Evolutionary conservation across 805 yeast genomes (phyloP), one percentile per base, ranked within the genome.

Genomic region (Pichia rugopelliculosa): DNA sequence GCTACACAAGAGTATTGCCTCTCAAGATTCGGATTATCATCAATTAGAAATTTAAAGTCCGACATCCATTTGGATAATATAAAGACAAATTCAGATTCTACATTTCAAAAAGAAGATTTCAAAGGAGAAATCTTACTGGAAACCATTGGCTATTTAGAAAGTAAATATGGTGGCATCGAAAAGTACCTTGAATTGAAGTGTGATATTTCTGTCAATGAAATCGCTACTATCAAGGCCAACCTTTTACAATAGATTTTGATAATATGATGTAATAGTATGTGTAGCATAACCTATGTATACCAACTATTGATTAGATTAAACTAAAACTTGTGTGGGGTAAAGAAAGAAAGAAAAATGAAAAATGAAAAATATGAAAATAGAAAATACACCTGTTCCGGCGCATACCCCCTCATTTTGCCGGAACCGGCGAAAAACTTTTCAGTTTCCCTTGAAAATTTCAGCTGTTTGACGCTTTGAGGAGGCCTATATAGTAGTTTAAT

Each of bases 1-100:
- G 71, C 87, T 36, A 79, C 87, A 1, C 74, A 80, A 53, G 96
- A 87, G 58, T 88, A 86, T 58, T 93, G 84, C 59, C 66, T 87
- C 56, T 84, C 95, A 1, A 71, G 82, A 0, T 60, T 74, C 41
- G 95, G 95, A 0, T 65, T 84, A 44, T 55, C 53, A 42, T 80
- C 84, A 2, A 78, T 76, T 43, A 30, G n/a, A n/a, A n/a, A n/a
- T n/a, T n/a, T 9, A 69, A 71, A 48, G 67, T 66, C 9, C 54
- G 56, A 4, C 61, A 77, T 17, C 2, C 18, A n/a, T 37, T 23
- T 42, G 10, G 33, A 42, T 15, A 17, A 15, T 8, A 4, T n/a
- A 17, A 41, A 67, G 59, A 44, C 40, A 47, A 24, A 15, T 4
- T 6, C 22, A 8, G 25, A 62, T 44, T 75, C 77, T 73, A 49